Evolutionary conservation across 2,329 filamentous ascomycete genomes (phyloP), one percentile per base, ranked within the genome.

Genomic region (Myotisia sp.): DNA sequence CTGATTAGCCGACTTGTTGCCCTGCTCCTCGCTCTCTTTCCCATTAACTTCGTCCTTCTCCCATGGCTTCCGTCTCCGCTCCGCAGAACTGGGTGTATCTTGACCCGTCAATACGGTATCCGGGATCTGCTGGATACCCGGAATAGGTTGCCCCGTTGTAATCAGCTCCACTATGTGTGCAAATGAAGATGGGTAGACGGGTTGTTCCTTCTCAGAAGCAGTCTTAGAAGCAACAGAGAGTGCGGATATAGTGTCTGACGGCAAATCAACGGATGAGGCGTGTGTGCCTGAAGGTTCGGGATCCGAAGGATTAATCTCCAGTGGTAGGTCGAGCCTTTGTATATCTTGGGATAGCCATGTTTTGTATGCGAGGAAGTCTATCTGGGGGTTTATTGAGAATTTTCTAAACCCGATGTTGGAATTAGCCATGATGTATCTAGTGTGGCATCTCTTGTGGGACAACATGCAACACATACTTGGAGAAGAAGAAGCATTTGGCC

Each of bases 121-220:
- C 3, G 86, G 84, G 34, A 94, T 87, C 42, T 92, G 74, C 45
- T 76, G 76, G 49, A 94, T 92, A 1, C 86, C 86, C 1, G 85
- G 84, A 27, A 94, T 79, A 0, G 81, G 77, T 46, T 83, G 75
- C 34, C 84, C 84, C 18, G 74, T 76, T 16, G 82, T 81, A 35
- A 94, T 81, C 36, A 92, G 70, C 48, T 83, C 79, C 36, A 92
- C 77, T 41, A 94, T 84, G 44, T 87, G 76, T 5, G 81, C 78
- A 55, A 94, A 93, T 1, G 75, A 78, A 31, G 76, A 76, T 3
- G 85, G 85, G 47, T 92, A 92, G 1, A 73, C 70, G 23, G 83
- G 79, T 29, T 71, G 65, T 23, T 59, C 59, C 29, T 44, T 40
- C 18, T 47, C 27, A n/a, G 34, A 20, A 18, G 5, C n/a, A 6